phyloP scores from a whole-genome alignment of 495 filamentous ascomycete genomes.

The Talaromyces stipitatus region DNA sequence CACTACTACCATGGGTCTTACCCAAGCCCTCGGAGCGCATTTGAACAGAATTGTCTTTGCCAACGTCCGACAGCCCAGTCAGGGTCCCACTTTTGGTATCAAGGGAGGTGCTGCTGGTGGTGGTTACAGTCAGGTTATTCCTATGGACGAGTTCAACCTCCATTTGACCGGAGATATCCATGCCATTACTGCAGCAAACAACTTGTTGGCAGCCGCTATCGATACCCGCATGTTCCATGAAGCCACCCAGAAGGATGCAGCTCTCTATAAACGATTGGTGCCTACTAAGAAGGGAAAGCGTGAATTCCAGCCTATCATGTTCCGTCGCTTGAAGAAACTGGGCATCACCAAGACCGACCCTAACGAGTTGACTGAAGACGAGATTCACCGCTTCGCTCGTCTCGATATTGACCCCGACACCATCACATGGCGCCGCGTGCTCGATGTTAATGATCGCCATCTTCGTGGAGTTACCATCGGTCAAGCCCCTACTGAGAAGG shows the following conservation, averaged over 20 bases:
- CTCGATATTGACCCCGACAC: slow-evolving; percentile 94
- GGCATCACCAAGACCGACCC: slow-evolving; percentile 94
- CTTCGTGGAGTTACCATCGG: slow-evolving; percentile 83
- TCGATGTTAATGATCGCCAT: slow-evolving; percentile 96
- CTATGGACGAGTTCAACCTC: slow-evolving; percentile 99
- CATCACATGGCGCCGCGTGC: slow-evolving; percentile 92
- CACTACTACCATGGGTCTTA: slow-evolving; percentile 93
- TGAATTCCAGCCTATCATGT: slow-evolving; percentile 81
- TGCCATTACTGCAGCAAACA: slow-evolving; percentile 94
- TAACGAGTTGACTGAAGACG: slow-evolving; percentile 80
- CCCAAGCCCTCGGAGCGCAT: slow-evolving; percentile 89
- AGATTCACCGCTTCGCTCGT: slow-evolving; percentile 78
- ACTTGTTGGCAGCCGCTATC: slow-evolving; percentile 94
- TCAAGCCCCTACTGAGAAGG: slow-evolving; percentile 83
- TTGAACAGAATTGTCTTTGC: slow-evolving; percentile 82
- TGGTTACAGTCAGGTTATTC: slow-evolving; percentile 97
- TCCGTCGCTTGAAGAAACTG: slow-evolving; percentile 84
- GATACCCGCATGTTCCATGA: slow-evolving; percentile 99
- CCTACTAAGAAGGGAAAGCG: slow-evolving; percentile 85
- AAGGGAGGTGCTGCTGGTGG: slow-evolving; percentile 96
- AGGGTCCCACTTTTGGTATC: slow-evolving; percentile 97
- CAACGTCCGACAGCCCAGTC: slow-evolving; percentile 93
- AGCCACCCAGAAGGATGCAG: slow-evolving; percentile 81
- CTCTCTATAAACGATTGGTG: slow-evolving; percentile 83
- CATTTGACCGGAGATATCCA: slow-evolving; percentile 98